Base-by-base conservation (phyloP, 352 stramenopile species). In the Phytophthora aleatoria region DNA sequence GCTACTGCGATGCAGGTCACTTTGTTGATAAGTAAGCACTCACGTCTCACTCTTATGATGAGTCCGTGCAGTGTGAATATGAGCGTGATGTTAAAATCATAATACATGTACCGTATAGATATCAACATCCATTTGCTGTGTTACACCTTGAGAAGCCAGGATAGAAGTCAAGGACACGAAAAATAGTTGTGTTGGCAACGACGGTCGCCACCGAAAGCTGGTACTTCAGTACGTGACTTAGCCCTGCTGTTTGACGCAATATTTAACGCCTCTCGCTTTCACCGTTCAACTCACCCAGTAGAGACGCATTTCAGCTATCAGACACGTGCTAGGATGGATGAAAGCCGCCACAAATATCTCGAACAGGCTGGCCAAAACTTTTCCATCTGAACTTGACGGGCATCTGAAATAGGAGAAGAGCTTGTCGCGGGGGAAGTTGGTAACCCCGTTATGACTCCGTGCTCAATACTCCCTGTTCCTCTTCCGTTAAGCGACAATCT, bases 331-430 rank as follows among this genome's bases (percentile, higher is more conserved):
- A 20, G 20, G 20, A 20, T 20, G 20, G 20, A 30, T 28, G 15
- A 59, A 48, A 35, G 15, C 38, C 26, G 28, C 45, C 51, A 67
- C 57, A 50, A 38, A 63, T 50, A 33, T 31, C 26, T 33, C 15
- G 33, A 69, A 56, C 54, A 54, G 45, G 31, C 16, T 50, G 44
- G 24, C 13, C 15, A 6, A 26, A 16, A 51, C 39, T 43, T 15
- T 6, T 56, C 53, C 64, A 71, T 67, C 15, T 60, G 62, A 47
- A 20, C 27, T 54, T 38, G 13, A 50, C 20, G 10, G n/a, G 36
- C 64, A 64, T 58, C 44, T 56, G 64, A 57, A 39, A 61, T 50
- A 38, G 5, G 30, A 36, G 56, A 62, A 67, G 48, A 51, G 24
- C 24, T 69, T 62, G 63, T 71, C 50, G 44, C 45, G 57, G 15